Conservation (phyloP, 2,329 filamentous ascomycete species). For the Sclerotinia glacialis region DNA sequence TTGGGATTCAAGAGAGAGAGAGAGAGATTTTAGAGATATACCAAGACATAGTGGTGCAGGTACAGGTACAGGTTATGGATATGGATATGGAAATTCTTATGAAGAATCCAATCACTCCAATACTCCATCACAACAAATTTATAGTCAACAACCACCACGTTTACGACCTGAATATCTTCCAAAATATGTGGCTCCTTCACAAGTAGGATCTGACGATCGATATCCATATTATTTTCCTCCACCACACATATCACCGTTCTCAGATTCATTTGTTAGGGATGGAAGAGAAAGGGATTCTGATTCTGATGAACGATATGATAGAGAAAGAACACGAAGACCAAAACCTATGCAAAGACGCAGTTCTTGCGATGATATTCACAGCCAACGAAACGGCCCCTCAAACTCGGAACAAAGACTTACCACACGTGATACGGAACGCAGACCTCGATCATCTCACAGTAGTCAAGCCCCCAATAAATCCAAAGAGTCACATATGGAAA, state of each 20-base stretch:
- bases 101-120: conserved; percentile 8
- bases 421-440: background rate
- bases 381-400: background rate
- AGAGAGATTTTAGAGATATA: conserved; percentile 10
- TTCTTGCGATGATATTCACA: conserved; percentile 18
- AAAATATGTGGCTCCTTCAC: background rate
- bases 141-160: conserved; percentile 20
- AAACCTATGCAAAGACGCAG: background rate
- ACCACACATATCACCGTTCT: background rate
- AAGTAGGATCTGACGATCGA: background rate
- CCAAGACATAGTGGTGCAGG: conserved; percentile 17
- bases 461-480: too few relatives aligned
- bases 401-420: background rate
- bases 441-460: background rate
- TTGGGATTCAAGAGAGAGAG: conserved; percentile 1
- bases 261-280: background rate
- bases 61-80: background rate
- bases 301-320: background rate
- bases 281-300: background rate
- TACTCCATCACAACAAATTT: background rate
- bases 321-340: background rate
- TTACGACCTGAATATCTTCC: conserved; percentile 18
- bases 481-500: background rate
- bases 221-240: conserved; percentile 6
- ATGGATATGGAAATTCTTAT: conserved; percentile 5